Base-by-base conservation (phyloP, 805 yeast species). In the Kuraishia cidri region DNA sequence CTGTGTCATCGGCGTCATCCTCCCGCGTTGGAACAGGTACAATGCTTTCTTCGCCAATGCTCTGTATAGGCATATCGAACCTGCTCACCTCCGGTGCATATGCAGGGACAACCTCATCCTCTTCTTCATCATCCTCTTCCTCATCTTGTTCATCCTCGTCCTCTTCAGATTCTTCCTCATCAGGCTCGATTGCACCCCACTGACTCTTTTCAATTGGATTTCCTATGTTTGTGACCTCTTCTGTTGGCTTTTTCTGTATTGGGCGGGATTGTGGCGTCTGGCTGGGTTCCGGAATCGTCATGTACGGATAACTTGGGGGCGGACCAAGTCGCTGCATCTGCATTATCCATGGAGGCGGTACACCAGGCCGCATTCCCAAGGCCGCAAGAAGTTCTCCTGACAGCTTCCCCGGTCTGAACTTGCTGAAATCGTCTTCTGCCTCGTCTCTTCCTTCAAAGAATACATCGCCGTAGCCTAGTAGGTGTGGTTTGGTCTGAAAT, bases 301-400 rank as follows among this genome's bases (percentile, higher is more conserved):
- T 58, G 24, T 70, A 65, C 3, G 78, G 77, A 54, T 85, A 88
- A 13, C 86, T 67, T 0, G 95, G 95, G 0, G 97, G 95, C 18
- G 81, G 75, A 0, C 97, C 97, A 10, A 71, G 45, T 35, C 69
- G 63, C 33, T 66, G 67, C 83, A 88, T 79, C 24, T 69, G 69
- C 3, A 64, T 52, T 15, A 79, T 64, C 97, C 97, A 90, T 0
- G 96, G 95, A 2, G 87, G 86, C 5, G 78, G 66, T 2, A 62
- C 58, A 25, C 62, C 55, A 4, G 68, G 69, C 0, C 73, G 65
- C 44, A 87, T 60, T 0, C 83, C 87, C 43, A 90, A 56, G 0
- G 95, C 95, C 2, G 59, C 55, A 28, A 77, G 54, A n/a, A 90
- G 62, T 14, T 67, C 69, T 4, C 52, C 44, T n/a, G 87, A 75